A percentile compares a stretch with the other conserved stretches of the same genome.
Conservation (phyloP, 1,284 basidiomycete species). For the Testicularia cyperi region DNA sequence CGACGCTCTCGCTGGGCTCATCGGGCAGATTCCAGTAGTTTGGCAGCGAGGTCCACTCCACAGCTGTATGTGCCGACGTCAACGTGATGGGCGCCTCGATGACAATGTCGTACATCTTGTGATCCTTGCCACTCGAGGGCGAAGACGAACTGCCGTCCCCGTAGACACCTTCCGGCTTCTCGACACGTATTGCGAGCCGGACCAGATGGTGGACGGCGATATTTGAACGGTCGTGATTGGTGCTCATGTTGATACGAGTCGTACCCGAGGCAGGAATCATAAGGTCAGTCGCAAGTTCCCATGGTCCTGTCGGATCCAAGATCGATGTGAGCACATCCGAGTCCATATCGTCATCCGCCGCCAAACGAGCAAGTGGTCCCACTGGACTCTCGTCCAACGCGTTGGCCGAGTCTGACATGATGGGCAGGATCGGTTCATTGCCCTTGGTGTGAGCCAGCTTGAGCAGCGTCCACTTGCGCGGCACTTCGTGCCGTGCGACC, state of each 20-base stretch:
- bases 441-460: constrained; percentile 65
- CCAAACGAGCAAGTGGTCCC: constrained; percentile 51
- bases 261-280: constrained; percentile 53
- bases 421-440: constrained; percentile 69
- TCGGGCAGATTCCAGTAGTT: constrained; percentile 47
- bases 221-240: constrained; percentile 78
- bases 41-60: constrained; percentile 53
- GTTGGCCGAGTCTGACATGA: constrained; percentile 64
- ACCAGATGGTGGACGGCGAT: constrained; percentile 77
- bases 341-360: constrained; percentile 35
- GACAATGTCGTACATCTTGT: constrained; percentile 75
- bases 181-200: constrained; percentile 81
- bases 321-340: constrained; percentile 53
- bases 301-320: constrained; percentile 65
- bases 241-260: constrained; percentile 72
- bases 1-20: constrained; percentile 9
- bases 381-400: constrained; percentile 63
- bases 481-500: constrained; percentile 75
- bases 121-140: constrained; percentile 5
- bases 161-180: constrained; percentile 61
- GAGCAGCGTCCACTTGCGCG: constrained; percentile 71
- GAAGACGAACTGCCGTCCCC: constrained; percentile 9
- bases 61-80: constrained; percentile 48
- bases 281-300: constrained; percentile 63
- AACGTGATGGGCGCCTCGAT: constrained; percentile 75